Conservation (phyloP, 2,329 filamentous ascomycete genomes). For the Trichoderma cornu-damae region DNA sequence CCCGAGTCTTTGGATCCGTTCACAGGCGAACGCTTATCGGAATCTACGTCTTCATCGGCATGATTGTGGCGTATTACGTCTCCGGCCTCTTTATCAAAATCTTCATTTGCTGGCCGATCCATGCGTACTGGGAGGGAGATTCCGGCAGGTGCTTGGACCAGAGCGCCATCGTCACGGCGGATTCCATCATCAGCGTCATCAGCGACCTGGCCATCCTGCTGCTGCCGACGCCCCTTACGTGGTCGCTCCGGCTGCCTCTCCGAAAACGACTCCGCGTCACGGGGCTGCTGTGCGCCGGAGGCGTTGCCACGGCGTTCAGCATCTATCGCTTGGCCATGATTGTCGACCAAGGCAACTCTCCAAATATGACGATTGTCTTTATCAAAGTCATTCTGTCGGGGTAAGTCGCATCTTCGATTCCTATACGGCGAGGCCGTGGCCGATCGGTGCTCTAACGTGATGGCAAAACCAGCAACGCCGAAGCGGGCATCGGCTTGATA, state of each 20-base stretch:
- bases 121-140: constrained; percentile 36
- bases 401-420: constrained; percentile 17
- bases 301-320: constrained; percentile 31
- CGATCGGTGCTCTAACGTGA: background rate
- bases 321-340: constrained; percentile 29
- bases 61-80: constrained; percentile 38
- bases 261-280: constrained; percentile 29
- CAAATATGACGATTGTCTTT: constrained; percentile 28
- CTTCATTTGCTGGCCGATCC: constrained; percentile 38
- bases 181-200: constrained; percentile 31
- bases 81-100: constrained; percentile 40
- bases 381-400: constrained; percentile 26
- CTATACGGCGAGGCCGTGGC: background rate
- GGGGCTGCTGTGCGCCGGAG: constrained; percentile 30
- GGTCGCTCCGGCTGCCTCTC: constrained; percentile 30
- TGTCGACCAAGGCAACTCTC: constrained; percentile 23
- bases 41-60: constrained; percentile 35
- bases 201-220: constrained; percentile 31
- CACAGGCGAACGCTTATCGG: constrained; percentile 37
- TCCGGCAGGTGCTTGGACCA: constrained; percentile 35
- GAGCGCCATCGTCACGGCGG: constrained; percentile 29
- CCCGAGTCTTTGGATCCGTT: constrained; percentile 38
- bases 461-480: constrained; percentile 26
- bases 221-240: constrained; percentile 30
- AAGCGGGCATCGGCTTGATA: constrained; percentile 31